Evolutionary conservation across 768 basidiomycete species (phyloP).

Genomic region (Suillus weaverae): DNA sequence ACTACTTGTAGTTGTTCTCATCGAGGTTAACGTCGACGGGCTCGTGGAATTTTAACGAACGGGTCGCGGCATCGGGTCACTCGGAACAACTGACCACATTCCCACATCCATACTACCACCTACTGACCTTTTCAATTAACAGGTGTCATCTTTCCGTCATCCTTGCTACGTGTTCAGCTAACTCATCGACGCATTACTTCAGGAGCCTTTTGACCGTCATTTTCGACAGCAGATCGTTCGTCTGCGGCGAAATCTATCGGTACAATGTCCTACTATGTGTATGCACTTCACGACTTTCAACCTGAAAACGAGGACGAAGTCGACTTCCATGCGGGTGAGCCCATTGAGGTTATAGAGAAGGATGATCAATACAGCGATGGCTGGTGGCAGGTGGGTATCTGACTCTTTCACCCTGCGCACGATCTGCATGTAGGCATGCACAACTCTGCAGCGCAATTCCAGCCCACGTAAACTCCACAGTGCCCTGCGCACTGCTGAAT

Average conservation of each 20-base stretch:
- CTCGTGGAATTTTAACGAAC: not conserved
- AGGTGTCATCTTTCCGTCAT: not conserved
- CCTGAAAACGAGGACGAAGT: conserved; percentile 97
- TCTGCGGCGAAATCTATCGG: not conserved
- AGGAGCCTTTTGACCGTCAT: not conserved
- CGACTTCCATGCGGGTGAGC: conserved; percentile 78
- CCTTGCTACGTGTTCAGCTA: not conserved
- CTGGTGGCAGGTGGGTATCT: conserved; percentile 78
- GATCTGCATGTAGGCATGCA: not conserved
- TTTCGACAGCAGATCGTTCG: not conserved
- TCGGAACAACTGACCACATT: not conserved
- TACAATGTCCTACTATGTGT: conserved; percentile 79
- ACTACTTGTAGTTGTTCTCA: conserved; percentile 5
- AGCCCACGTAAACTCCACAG: conserved; percentile 14
- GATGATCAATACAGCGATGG: conserved; percentile 94
- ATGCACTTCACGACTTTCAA: conserved; percentile 81
- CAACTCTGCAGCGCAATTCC: conserved; percentile 12
- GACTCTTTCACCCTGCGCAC: conserved; percentile 11
- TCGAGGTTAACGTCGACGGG: conserved; percentile 19
- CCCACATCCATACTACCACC: not conserved
- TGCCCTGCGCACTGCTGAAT: conserved; percentile 25
- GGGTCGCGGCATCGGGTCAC: not conserved
- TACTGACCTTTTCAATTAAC: not conserved
- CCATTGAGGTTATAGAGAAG: conserved; percentile 87
- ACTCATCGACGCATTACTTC: not conserved